Conservation (phyloP, 768 basidiomycete species). For the Rhodotorula paludigena region DNA sequence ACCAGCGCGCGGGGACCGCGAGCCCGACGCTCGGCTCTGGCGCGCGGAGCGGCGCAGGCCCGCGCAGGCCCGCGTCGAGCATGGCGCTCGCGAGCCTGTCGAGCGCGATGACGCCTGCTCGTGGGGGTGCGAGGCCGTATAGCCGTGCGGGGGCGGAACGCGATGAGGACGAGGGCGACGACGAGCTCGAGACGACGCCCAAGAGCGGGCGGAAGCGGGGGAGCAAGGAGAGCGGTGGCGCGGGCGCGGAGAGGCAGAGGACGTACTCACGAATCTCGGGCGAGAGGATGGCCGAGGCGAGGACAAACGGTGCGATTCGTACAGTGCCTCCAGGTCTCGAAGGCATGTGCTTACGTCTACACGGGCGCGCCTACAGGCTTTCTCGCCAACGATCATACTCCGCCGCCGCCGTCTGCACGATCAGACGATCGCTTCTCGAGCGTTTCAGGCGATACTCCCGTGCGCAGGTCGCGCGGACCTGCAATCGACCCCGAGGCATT, state of each 20-base stretch:
- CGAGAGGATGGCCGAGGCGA: neutral
- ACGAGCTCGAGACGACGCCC: constrained; percentile 1
- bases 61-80: neutral
- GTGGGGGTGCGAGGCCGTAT: neutral
- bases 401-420: neutral
- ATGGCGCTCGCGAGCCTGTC: neutral
- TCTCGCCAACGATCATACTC: neutral
- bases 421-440: neutral
- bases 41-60: neutral
- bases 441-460: neutral
- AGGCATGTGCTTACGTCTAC: too few species aligned
- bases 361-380: neutral
- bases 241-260: neutral
- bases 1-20: neutral
- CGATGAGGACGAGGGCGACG: neutral
- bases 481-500: constrained; percentile 16
- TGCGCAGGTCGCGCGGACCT: neutral
- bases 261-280: neutral
- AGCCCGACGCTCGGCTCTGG: neutral
- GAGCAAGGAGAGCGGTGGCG: neutral
- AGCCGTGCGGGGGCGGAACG: too few species aligned
- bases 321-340: too few species aligned
- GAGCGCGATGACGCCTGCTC: neutral
- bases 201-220: constrained; percentile 8
- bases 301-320: neutral